Conservation (phyloP, 2,329 filamentous ascomycete genomes). For the Lachnellula arida region DNA sequence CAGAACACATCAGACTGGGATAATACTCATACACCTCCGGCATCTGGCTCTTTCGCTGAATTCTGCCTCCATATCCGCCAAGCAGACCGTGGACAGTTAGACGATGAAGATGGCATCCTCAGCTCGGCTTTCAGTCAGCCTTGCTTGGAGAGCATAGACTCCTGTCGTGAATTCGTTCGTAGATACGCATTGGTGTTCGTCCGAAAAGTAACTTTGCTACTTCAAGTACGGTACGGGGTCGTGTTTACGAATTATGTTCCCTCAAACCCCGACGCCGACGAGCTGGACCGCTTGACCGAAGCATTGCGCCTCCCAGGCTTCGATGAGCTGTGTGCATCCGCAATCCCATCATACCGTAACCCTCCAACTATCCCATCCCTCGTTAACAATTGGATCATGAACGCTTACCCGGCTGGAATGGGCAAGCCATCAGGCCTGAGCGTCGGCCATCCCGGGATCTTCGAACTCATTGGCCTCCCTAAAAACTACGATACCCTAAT, state of each 20-base stretch:
- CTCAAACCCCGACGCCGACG: conserved; percentile 60
- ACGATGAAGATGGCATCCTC: conserved; percentile 21
- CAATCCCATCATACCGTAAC: conserved; percentile 1
- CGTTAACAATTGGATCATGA: conserved; percentile 65
- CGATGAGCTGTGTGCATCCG: conserved; percentile 62
- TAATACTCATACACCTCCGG: conserved; percentile 3
- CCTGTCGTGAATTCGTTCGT: conserved; percentile 58
- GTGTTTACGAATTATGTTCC: conserved; percentile 73
- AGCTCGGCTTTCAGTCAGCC: conserved; percentile 51
- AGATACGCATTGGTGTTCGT: conserved; percentile 89
- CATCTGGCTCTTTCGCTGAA: conserved; percentile 18
- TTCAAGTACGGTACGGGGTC: conserved; percentile 84
- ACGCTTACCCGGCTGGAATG: conserved; percentile 4
- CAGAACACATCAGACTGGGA: conserved; percentile 45
- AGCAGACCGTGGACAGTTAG: conserved; percentile 7
- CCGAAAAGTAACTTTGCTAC: conserved; percentile 75
- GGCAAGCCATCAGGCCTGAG: not conserved
- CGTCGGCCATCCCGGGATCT: conserved; percentile 80
- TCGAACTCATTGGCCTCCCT: conserved; percentile 87
- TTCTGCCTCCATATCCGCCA: conserved; percentile 23
- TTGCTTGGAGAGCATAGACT: conserved; percentile 45
- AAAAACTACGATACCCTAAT: conserved; percentile 90
- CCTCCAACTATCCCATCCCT: conserved; percentile 38
- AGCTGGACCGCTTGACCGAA: conserved; percentile 77
- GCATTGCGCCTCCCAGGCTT: conserved; percentile 72